Conservation (phyloP, 495 filamentous ascomycete genomes). For the Staphylotrichum longicolle region DNA sequence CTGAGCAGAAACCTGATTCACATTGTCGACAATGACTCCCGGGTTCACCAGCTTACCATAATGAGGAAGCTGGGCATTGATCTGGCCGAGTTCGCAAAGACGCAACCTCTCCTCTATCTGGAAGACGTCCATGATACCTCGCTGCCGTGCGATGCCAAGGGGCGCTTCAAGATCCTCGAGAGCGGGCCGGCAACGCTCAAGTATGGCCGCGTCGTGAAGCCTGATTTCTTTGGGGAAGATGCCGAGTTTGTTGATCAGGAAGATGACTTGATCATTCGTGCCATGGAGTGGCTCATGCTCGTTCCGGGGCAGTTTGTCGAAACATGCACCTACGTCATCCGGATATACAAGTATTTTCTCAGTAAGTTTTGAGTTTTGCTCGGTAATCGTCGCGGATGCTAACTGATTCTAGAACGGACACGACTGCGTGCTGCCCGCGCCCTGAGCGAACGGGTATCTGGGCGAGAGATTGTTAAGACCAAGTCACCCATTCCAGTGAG, state of each 20-base stretch:
- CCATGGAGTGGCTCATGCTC: constrained; percentile 80
- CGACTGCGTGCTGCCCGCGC: constrained; percentile 65
- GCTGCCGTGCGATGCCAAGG: constrained; percentile 33
- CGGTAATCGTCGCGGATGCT: constrained; percentile 28
- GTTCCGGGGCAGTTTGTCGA: constrained; percentile 67
- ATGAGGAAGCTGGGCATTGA: constrained; percentile 56
- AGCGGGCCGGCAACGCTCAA: constrained; percentile 43
- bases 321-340: constrained; percentile 63
- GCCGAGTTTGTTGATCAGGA: constrained; percentile 47
- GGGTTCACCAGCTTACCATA: constrained; percentile 60
- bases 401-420: constrained; percentile 41
- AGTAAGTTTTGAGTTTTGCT: constrained; percentile 51
- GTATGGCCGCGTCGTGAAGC: constrained; percentile 52
- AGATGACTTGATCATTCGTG: constrained; percentile 72
- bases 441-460: constrained; percentile 51
- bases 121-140: constrained; percentile 36
- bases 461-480: constrained; percentile 41
- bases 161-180: constrained; percentile 52
- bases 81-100: constrained; percentile 47
- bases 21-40: constrained; percentile 44
- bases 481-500: constrained; percentile 35
- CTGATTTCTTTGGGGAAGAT: constrained; percentile 64
- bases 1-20: constrained; percentile 58
- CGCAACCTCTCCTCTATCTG: constrained; percentile 57
- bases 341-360: constrained; percentile 70